Evolutionary conservation across 345 rosid genomes (phyloP), one percentile per base, ranked within the genome.

Genomic region (Abelmoschus esculentus): DNA sequence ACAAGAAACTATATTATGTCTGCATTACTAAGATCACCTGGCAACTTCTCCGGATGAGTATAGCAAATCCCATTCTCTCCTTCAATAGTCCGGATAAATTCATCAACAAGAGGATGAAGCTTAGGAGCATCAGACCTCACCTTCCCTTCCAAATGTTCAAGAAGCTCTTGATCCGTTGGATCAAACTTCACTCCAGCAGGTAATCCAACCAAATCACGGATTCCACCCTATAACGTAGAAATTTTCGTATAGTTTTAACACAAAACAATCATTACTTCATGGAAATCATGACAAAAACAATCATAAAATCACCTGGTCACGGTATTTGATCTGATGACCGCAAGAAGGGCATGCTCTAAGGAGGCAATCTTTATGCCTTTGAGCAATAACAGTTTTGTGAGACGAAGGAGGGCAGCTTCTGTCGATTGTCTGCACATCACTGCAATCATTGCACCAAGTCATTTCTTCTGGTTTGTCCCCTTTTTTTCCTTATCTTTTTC

Each of bases 61-160:
- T 95, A 95, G 86, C 97, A 95, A 64, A 95, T 95, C 34, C 99
- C 99, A 53, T 95, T 91, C 80, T 95, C 96, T 80, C 99, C 97
- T 58, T 91, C 89, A 67, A 95, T 89, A 3, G 95, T 83, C 12
- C 91, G 96, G 56, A 95, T 95, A 73, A 95, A 95, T 71, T 91
- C 97, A 79, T 91, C 97, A 0, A 91, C 88, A 4, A 90, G 89
- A 72, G 96, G 99, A 59, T 95, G 99, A 65, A 87, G 89, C 80
- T 86, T 87, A 19, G 83, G 79, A 67, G 80, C 80, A 77, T 95
- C 97, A 19, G 80, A 76, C 74, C 89, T 75, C 56, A 87, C 96
- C 83, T 87, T 95, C 29, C 90, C 99, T 59, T 95, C 99, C 73
- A 95, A 82, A 80, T 95, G 99, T 68, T 89, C 97, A 15, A 95